phyloP scores from a whole-genome alignment of 176 grass and related monocot genomes.

The Metroxylon sagu region DNA sequence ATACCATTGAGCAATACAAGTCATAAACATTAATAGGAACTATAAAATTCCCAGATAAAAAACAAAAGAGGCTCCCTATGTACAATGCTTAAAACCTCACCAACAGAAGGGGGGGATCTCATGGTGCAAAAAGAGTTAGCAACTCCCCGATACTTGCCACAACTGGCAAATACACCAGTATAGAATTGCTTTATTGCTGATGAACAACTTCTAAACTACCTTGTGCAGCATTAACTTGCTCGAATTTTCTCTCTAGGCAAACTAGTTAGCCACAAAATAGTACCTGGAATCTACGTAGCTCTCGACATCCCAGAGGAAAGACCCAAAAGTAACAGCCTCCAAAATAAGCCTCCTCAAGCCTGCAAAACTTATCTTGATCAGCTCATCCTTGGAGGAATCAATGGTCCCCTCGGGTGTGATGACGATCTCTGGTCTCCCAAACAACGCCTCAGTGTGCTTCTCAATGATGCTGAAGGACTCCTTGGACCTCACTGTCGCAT shows the following conservation, averaged over 20 bases:
- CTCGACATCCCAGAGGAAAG: conserved; percentile 95
- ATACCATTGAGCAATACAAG: no score
- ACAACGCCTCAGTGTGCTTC: conserved; percentile 90
- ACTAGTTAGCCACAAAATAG: conserved; percentile 67
- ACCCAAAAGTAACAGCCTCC: conserved; percentile 91
- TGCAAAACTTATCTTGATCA: conserved; percentile 70
- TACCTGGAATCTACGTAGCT: conserved; percentile 88
- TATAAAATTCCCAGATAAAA: no score
- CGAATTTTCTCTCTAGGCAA: background rate
- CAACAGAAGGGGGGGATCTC: no score
- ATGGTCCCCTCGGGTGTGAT: conserved; percentile 78
- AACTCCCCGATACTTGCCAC: no score
- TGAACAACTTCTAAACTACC: no score
- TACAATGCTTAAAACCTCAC: no score
- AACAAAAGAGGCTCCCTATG: no score
- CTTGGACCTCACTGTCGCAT: conserved; percentile 83
- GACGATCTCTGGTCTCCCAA: conserved; percentile 90
- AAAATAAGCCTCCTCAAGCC: conserved; percentile 81
- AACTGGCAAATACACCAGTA: no score
- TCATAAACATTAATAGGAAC: no score
- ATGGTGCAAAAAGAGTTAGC: no score
- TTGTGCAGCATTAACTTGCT: no score
- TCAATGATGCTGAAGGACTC: conserved; percentile 94
- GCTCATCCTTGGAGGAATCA: conserved; percentile 92
- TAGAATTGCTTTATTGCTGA: no score